These are phyloP conservation scores for Scutellaria barbata DNA, from an alignment of 257 asterid species.

Conservation along the genomic window DNA sequence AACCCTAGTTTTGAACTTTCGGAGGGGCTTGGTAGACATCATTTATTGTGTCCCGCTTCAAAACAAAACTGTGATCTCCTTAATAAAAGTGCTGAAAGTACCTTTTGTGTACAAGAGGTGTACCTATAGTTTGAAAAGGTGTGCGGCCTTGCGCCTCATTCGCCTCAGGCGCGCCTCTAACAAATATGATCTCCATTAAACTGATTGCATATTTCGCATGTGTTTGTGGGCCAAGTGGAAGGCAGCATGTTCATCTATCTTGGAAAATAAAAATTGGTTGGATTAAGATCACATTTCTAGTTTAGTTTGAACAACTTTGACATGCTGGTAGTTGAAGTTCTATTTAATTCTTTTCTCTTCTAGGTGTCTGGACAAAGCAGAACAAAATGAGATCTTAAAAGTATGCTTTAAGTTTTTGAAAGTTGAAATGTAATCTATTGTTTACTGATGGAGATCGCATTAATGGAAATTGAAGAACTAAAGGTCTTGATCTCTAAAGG, in stretches of 20 bases:
- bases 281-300: conserved; percentile 24
- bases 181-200: not conserved
- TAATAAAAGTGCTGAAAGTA: too few relatives aligned
- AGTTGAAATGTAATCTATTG: not conserved
- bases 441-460: conserved; percentile 20
- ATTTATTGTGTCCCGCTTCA: too few relatives aligned
- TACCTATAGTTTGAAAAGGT: too few relatives aligned
- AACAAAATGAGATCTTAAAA: not conserved
- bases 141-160: too few relatives aligned
- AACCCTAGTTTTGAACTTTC: too few relatives aligned
- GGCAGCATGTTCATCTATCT: conserved; percentile 10
- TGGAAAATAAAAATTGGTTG: conserved; percentile 16
- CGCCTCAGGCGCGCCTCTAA: too few relatives aligned
- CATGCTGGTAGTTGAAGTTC: too few relatives aligned
- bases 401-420: not conserved
- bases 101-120: too few relatives aligned
- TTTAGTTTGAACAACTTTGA: conserved; percentile 17
- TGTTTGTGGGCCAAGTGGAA: not conserved
- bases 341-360: not conserved
- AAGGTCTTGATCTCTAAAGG: conserved; percentile 5
- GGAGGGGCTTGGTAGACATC: too few relatives aligned
- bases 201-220: not conserved
- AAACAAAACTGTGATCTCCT: too few relatives aligned
- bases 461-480: not conserved
- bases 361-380: not conserved